Conservation (phyloP, 2,329 filamentous ascomycete genomes). For the Myriosclerotinia duriaeana region DNA sequence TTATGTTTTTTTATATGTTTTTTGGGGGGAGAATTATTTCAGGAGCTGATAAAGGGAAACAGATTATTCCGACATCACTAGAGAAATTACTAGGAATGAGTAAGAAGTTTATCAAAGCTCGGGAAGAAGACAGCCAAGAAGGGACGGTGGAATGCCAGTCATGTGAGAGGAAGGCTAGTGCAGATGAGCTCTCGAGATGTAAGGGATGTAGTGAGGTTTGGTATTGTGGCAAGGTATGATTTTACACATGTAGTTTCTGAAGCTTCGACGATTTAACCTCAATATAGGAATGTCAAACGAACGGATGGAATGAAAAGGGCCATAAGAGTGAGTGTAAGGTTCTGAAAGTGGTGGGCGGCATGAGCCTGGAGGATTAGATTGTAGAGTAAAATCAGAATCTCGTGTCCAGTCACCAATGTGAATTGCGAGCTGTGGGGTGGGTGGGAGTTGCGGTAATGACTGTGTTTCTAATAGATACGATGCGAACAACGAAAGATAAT, state of each 20-base stretch:
- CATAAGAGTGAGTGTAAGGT: conserved; percentile 38
- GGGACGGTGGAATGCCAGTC: conserved; percentile 29
- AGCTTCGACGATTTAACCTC: conserved; percentile 3
- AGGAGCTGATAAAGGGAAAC: conserved; percentile 2
- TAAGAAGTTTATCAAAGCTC: conserved; percentile 13
- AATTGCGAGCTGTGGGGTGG: not conserved
- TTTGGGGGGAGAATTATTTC: not conserved
- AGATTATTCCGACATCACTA: conserved; percentile 35
- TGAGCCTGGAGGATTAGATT: conserved; percentile 4
- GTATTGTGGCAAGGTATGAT: conserved; percentile 39
- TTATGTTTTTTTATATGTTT: conserved; percentile 5
- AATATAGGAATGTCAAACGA: conserved; percentile 35
- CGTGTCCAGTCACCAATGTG: not conserved
- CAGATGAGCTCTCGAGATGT: conserved; percentile 32
- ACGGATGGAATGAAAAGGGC: conserved; percentile 35
- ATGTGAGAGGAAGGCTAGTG: conserved; percentile 28
- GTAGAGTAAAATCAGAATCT: not conserved
- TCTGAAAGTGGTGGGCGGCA: conserved; percentile 27
- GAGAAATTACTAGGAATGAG: conserved; percentile 32
- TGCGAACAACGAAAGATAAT: not conserved
- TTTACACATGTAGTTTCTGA: not conserved
- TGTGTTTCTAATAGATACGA: not conserved
- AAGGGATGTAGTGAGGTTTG: conserved; percentile 36
- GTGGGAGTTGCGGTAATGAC: not conserved
- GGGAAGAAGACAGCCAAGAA: not conserved